These are phyloP conservation scores for Hypoxylon rickii DNA, from an alignment of 495 filamentous ascomycete species.

Conservation along the genomic window DNA sequence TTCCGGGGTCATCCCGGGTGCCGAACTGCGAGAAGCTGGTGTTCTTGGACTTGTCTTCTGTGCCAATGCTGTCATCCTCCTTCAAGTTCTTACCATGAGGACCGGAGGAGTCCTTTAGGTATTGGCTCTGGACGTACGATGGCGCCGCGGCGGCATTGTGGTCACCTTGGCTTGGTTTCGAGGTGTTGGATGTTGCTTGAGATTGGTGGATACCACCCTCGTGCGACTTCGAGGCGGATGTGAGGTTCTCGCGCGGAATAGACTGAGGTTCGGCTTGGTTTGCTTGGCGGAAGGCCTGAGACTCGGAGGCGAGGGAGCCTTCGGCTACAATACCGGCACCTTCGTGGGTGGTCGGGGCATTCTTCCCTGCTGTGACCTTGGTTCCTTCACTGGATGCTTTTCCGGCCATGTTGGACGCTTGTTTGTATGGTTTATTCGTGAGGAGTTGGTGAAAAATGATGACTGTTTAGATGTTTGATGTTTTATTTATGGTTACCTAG, in stretches of 20 bases:
- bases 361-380: constrained; percentile 34
- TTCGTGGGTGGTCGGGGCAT: constrained; percentile 39
- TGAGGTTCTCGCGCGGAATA: constrained; percentile 10
- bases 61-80: constrained; percentile 43
- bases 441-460: constrained; percentile 16
- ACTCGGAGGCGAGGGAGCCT: constrained; percentile 48
- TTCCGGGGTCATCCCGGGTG: constrained; percentile 43
- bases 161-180: neutral
- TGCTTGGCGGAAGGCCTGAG: constrained; percentile 31
- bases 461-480: neutral
- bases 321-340: constrained; percentile 36
- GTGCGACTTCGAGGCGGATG: constrained; percentile 5
- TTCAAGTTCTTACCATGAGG: constrained; percentile 49
- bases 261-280: constrained; percentile 15
- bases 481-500: neutral
- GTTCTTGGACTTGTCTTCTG: constrained; percentile 34
- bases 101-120: constrained; percentile 15
- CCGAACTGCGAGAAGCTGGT: constrained; percentile 44
- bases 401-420: constrained; percentile 22
- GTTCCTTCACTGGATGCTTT: constrained; percentile 37
- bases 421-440: constrained; percentile 3
- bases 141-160: constrained; percentile 34
- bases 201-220: constrained; percentile 13
- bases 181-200: neutral
- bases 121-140: constrained; percentile 37